A percentile compares a stretch with the other conserved stretches of the same genome.
Evolutionary conservation across 768 basidiomycete species (phyloP).

Genomic region (Agaricus bisporus): DNA sequence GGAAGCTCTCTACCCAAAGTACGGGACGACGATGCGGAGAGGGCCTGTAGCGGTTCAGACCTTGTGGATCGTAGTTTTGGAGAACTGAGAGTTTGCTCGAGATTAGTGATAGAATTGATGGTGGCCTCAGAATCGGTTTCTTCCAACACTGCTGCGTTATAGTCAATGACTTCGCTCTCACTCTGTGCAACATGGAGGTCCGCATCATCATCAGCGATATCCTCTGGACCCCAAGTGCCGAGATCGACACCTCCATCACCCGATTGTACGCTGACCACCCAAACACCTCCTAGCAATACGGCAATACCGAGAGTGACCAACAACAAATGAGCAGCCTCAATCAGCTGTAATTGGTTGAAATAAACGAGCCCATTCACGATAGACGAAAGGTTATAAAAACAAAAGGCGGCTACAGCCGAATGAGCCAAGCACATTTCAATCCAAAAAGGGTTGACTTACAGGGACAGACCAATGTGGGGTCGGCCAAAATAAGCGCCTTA

Average conservation of each 20-base stretch:
- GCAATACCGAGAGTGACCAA: slow-evolving; percentile 75
- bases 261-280: slow-evolving; percentile 79
- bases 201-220: slow-evolving; percentile 24
- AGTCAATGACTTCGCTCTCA: slow-evolving; percentile 16
- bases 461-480: slow-evolving; percentile 84
- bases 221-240: slow-evolving; percentile 41
- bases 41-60: background rate
- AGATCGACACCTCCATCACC: slow-evolving; percentile 46
- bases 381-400: slow-evolving; percentile 90
- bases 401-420: slow-evolving; percentile 69
- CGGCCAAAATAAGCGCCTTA: slow-evolving; percentile 71
- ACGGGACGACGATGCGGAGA: background rate
- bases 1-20: background rate
- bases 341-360: slow-evolving; percentile 76
- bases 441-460: slow-evolving; percentile 38
- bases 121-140: background rate
- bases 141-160: background rate
- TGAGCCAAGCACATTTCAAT: slow-evolving; percentile 11
- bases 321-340: slow-evolving; percentile 61
- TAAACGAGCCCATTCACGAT: slow-evolving; percentile 89
- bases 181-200: slow-evolving; percentile 8
- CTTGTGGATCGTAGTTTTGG: slow-evolving; percentile 27
- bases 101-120: background rate
- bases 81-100: slow-evolving; percentile 14
- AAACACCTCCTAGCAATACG: slow-evolving; percentile 80